Base-by-base conservation (phyloP, 306 rosid genomes). In the Pueraria montana region DNA sequence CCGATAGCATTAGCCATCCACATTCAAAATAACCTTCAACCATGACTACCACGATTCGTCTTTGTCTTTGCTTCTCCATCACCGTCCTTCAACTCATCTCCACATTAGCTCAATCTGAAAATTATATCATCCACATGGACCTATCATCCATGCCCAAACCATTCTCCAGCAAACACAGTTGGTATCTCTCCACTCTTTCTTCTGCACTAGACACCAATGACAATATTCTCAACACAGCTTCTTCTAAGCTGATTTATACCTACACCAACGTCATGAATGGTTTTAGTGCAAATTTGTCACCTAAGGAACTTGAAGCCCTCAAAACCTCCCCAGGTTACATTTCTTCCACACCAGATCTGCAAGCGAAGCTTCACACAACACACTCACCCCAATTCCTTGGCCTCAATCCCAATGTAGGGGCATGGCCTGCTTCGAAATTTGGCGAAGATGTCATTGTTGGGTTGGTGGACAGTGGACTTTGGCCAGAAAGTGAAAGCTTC, bases 201-300 rank as follows among this genome's bases (percentile, higher is more conserved):
- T 74, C 91, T 20, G 30, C 78, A 9, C 30, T 77, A 3, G 49
- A 67, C 36, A 34, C 59, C 48, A 27, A 42, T 12, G 11, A 62
- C 8, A 26, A 70, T 11, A 9, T 11, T 24, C 66, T 64, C 5
- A 45, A 69, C 14, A 23, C 73, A 18, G 0, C 63, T 6, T 26
- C 77, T 16, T 80, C 89, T 5, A 93, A 80, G 23, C 85, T 89
- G 14, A 80, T 91, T 72, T 90, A 93, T 13, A 55, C 75, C 64
- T 93, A 93, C 55, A 79, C 74, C 12, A 85, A 91, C 36, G 94
- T 77, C 75, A 86, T 93, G 55, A 79, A 81, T 27, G 97, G 97
- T 58, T 93, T 91, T 58, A 76, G 91, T 70, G 97, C 94, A 68
- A 87, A 76, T 30, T 78, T 91, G 26, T 75, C 92, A 11, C 87